phyloP scores from a whole-genome alignment of 2,329 filamentous ascomycete species.

The Cladosporium phlei region DNA sequence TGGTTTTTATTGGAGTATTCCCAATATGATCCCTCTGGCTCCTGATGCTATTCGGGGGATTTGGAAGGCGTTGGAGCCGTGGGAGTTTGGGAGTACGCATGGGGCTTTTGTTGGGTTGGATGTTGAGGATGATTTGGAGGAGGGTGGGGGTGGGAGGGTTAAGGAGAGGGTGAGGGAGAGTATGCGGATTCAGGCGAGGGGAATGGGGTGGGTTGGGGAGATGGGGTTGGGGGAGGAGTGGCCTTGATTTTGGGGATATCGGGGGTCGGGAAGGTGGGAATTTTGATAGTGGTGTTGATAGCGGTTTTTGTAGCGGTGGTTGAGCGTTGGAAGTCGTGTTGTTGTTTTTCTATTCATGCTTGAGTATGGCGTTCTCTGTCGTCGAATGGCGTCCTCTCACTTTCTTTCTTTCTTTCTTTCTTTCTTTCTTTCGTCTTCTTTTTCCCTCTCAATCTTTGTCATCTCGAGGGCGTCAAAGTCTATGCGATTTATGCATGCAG shows the following conservation, averaged over 20 bases:
- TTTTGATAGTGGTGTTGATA: background rate
- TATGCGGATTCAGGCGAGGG: slow-evolving; percentile 65
- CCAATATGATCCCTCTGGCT: slow-evolving; percentile 67
- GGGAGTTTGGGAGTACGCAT: slow-evolving; percentile 62
- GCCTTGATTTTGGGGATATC: slow-evolving; percentile 11
- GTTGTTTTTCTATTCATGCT: background rate
- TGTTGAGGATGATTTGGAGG: slow-evolving; percentile 44
- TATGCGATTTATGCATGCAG: too few species aligned
- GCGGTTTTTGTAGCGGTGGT: background rate
- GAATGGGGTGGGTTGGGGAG: slow-evolving; percentile 18
- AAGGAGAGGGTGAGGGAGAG: slow-evolving; percentile 67
- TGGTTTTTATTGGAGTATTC: slow-evolving; percentile 72
- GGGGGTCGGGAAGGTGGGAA: slow-evolving; percentile 18
- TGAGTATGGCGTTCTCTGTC: background rate
- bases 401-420: background rate
- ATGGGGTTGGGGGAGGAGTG: slow-evolving; percentile 23
- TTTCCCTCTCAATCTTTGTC: too few species aligned
- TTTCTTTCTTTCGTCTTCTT: background rate
- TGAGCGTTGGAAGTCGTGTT: background rate
- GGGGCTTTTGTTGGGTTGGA: slow-evolving; percentile 63
- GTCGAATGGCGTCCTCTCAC: too few species aligned
- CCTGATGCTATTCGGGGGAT: slow-evolving; percentile 61
- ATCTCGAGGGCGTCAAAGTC: too few species aligned
- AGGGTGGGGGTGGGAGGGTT: slow-evolving; percentile 32
- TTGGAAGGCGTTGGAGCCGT: slow-evolving; percentile 61